These are phyloP conservation scores for Aegilops bicornis DNA, from an alignment of 176 grass and related monocot genomes.

Conservation along the genomic window DNA sequence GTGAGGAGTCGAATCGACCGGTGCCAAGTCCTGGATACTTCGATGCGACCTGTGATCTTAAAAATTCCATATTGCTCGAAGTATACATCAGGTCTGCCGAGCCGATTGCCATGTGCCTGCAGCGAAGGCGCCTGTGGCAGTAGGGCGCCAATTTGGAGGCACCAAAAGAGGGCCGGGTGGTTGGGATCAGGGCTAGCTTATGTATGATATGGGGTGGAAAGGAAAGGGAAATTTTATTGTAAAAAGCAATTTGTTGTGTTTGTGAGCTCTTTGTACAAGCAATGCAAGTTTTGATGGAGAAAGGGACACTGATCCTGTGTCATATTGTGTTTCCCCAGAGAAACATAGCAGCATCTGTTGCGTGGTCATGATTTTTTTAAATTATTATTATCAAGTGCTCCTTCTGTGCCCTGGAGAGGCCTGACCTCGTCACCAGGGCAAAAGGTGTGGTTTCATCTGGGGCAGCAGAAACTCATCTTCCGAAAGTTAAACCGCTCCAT, in stretches of 20 bases:
- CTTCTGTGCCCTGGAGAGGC: not conserved
- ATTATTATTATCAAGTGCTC: not conserved
- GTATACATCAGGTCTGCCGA: not conserved
- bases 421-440: not conserved
- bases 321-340: not conserved
- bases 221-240: conserved; percentile 20
- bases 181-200: conserved; percentile 23
- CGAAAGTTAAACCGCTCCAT: no score
- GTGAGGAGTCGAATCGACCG: conserved; percentile 15
- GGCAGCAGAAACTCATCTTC: not conserved
- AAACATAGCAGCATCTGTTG: not conserved
- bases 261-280: conserved; percentile 48
- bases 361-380: not conserved
- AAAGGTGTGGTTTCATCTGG: not conserved
- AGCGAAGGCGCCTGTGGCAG: not conserved
- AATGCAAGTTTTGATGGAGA: conserved; percentile 47
- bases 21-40: conserved; percentile 16
- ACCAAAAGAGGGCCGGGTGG: not conserved
- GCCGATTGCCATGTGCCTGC: conserved; percentile 5
- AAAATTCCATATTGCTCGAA: conserved; percentile 20
- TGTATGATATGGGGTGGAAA: conserved; percentile 50
- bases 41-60: not conserved
- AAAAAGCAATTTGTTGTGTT: conserved; percentile 51
- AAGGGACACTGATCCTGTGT: not conserved
- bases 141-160: conserved; percentile 4